Evolutionary conservation across 805 yeast genomes (phyloP).

Genomic region (Suhomyces canberraensis): DNA sequence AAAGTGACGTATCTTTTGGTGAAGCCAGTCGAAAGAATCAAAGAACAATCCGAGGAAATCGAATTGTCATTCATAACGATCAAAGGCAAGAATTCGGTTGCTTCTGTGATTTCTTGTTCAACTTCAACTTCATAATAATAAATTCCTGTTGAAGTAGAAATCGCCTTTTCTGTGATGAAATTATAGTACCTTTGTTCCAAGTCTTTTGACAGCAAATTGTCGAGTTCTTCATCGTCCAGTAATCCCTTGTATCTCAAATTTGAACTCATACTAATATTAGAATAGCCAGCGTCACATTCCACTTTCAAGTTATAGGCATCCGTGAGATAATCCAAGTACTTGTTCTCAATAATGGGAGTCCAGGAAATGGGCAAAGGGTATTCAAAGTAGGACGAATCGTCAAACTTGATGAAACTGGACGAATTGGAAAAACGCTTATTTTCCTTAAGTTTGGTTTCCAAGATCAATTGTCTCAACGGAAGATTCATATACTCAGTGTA

Average conservation of each 20-base stretch:
- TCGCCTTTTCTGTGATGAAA: constrained; percentile 36
- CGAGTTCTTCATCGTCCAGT: neutral
- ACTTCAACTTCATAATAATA: constrained; percentile 41
- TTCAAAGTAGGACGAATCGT: constrained; percentile 19
- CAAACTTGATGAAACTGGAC: constrained; percentile 25
- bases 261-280: constrained; percentile 22
- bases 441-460: constrained; percentile 16
- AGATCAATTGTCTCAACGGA: constrained; percentile 24
- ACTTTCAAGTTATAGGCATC: constrained; percentile 23
- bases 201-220: neutral
- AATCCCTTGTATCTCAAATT: neutral
- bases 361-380: constrained; percentile 38
- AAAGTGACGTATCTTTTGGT: constrained; percentile 23
- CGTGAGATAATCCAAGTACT: constrained; percentile 20
- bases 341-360: constrained; percentile 33
- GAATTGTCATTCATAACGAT: constrained; percentile 33
- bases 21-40: constrained; percentile 34
- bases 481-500: constrained; percentile 19
- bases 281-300: constrained; percentile 25
- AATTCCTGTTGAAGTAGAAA: constrained; percentile 31
- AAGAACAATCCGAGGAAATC: constrained; percentile 29
- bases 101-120: constrained; percentile 31
- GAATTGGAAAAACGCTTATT: constrained; percentile 22
- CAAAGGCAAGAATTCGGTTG: constrained; percentile 30
- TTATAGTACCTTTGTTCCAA: constrained; percentile 24